Percentiles rank a stretch among this genome's conserved stretches.
Conservation (phyloP, 2,329 filamentous ascomycete species). For the Nemania bipapillata region DNA sequence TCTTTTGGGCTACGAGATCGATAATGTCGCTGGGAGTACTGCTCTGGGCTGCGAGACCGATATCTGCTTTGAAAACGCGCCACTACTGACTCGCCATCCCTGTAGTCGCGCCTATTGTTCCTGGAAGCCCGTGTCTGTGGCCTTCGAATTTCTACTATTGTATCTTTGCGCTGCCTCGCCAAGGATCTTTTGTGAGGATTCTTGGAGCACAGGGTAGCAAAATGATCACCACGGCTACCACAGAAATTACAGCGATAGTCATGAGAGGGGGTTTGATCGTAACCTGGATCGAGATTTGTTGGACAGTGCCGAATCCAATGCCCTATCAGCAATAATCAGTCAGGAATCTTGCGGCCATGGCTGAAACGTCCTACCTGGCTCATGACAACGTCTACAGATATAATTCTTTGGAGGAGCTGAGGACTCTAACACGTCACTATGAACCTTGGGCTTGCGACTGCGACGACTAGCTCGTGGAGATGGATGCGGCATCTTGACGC, state of each 20-base stretch:
- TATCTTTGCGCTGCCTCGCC: conserved; percentile 47
- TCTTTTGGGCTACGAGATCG: conserved; percentile 29
- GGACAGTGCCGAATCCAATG: conserved; percentile 56
- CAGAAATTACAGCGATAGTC: conserved; percentile 54
- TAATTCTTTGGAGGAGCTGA: conserved; percentile 38
- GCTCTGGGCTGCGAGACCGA: conserved; percentile 20
- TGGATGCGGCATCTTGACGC: conserved; percentile 6
- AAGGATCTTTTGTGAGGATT: conserved; percentile 52
- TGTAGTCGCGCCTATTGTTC: neutral
- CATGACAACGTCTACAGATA: conserved; percentile 51
- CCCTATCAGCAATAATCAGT: conserved; percentile 48
- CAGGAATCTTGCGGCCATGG: neutral
- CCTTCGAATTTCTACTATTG: conserved; percentile 1
- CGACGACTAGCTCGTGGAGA: conserved; percentile 1
- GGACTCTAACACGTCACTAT: conserved; percentile 1
- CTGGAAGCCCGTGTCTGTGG: conserved; percentile 18
- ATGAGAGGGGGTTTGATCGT: conserved; percentile 49
- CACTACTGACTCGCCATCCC: neutral
- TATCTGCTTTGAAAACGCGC: neutral
- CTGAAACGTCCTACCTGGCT: conserved; percentile 45
- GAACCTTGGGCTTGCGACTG: conserved; percentile 15
- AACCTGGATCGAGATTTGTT: conserved; percentile 56
- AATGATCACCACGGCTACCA: conserved; percentile 51
- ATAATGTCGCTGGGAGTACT: conserved; percentile 6
- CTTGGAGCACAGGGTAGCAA: conserved; percentile 52